Conservation (phyloP, 805 yeast genomes). For the Nakazawaea populi region DNA sequence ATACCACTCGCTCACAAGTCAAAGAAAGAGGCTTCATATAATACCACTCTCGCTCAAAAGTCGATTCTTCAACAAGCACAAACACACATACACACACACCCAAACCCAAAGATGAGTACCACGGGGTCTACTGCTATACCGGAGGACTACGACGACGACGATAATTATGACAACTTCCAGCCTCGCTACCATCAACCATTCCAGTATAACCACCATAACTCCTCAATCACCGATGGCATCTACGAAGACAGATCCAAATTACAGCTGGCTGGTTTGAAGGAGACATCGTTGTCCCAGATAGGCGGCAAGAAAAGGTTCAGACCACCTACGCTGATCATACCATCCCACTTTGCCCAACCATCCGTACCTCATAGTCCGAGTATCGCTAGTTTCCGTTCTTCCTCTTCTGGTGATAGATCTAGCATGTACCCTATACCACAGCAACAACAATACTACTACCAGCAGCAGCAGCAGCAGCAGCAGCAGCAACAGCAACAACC, state of each 20-base stretch:
- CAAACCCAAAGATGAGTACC: neutral
- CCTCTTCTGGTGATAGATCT: conserved; percentile 4
- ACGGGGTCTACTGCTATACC: conserved; percentile 1
- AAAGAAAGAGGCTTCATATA: no score
- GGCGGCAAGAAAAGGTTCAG: conserved; percentile 8
- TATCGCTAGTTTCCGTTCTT: conserved; percentile 1
- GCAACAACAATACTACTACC: neutral
- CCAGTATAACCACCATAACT: neutral
- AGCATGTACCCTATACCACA: neutral
- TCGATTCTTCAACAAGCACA: no score
- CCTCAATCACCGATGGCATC: neutral
- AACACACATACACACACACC: neutral
- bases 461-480: conserved; percentile 1
- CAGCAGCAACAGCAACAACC: neutral
- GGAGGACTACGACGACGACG: conserved; percentile 10
- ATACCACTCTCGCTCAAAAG: no score
- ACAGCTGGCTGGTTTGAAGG: conserved; percentile 8
- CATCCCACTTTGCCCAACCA: neutral
- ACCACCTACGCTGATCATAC: conserved; percentile 9
- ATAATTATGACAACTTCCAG: neutral
- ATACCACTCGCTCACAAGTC: no score
- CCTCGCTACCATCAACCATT: neutral
- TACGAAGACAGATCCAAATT: conserved; percentile 9
- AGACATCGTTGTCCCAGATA: conserved; percentile 7
- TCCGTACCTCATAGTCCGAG: conserved; percentile 3